phyloP scores from a whole-genome alignment of 305 asterid genomes.

The Ajuga reptans region DNA sequence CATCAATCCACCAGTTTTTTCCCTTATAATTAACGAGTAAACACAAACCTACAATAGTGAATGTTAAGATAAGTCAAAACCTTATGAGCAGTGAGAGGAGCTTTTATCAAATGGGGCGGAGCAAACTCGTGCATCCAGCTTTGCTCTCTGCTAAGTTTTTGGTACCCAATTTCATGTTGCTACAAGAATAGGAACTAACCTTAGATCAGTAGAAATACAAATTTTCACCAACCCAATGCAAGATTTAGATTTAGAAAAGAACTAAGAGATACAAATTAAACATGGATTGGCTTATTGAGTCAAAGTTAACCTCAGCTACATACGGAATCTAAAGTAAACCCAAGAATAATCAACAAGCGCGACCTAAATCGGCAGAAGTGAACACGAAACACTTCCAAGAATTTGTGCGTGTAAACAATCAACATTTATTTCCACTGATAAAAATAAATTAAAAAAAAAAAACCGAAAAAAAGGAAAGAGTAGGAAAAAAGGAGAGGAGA shows the following conservation, averaged over 20 bases:
- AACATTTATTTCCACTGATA: neutral
- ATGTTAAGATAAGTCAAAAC: conserved; percentile 34
- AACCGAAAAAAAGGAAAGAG: neutral
- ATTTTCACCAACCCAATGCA: conserved; percentile 10
- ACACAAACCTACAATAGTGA: neutral
- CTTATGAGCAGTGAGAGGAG: conserved; percentile 49
- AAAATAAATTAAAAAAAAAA: neutral
- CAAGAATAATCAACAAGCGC: neutral
- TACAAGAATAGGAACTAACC: conserved; percentile 31
- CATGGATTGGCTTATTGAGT: neutral
- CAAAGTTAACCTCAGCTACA: neutral
- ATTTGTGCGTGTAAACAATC: neutral
- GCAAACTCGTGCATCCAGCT: conserved; percentile 50
- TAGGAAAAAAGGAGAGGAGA: neutral
- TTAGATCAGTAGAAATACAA: conserved; percentile 28
- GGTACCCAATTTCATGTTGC: conserved; percentile 63
- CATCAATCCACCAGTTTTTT: neutral
- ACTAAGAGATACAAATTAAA: neutral
- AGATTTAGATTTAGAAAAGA: neutral
- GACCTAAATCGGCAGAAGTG: neutral
- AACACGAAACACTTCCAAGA: neutral
- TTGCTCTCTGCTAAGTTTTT: conserved; percentile 50
- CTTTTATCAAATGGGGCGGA: conserved; percentile 40
- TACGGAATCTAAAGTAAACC: neutral
- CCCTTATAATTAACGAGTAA: neutral